phyloP scores from a whole-genome alignment of 805 yeast genomes.

The Phaffomyces thermotolerans region DNA sequence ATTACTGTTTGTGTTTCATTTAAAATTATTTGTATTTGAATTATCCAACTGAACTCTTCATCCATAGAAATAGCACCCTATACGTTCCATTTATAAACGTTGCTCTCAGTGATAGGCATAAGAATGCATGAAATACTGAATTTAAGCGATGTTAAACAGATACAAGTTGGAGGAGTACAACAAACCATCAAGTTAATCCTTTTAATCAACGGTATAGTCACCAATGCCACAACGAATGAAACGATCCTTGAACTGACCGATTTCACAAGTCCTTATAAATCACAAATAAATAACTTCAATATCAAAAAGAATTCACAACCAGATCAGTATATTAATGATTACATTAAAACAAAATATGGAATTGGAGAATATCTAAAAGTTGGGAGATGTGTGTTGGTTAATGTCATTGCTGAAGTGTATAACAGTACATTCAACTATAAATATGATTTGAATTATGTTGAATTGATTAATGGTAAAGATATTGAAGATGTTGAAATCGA shows the following conservation, averaged over 20 bases:
- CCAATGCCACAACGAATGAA: neutral
- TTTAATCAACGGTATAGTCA: neutral
- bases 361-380: neutral
- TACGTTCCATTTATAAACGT: no score
- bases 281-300: no score
- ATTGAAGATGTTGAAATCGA: no score
- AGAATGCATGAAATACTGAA: no score
- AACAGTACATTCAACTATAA: neutral
- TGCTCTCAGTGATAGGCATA: no score
- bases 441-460: neutral
- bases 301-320: no score
- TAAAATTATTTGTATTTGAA: no score
- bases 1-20: no score
- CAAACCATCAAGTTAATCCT: neutral
- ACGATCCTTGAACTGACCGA: constrained; percentile 5
- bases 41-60: no score
- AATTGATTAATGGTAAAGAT: neutral
- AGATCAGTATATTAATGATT: no score
- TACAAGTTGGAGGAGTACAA: neutral
- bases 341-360: neutral
- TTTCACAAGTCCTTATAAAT: constrained; percentile 4
- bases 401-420: neutral
- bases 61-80: no score
- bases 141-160: no score
- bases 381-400: neutral